phyloP scores from a whole-genome alignment of 1,284 basidiomycete species.

The Boletellus sp. region DNA sequence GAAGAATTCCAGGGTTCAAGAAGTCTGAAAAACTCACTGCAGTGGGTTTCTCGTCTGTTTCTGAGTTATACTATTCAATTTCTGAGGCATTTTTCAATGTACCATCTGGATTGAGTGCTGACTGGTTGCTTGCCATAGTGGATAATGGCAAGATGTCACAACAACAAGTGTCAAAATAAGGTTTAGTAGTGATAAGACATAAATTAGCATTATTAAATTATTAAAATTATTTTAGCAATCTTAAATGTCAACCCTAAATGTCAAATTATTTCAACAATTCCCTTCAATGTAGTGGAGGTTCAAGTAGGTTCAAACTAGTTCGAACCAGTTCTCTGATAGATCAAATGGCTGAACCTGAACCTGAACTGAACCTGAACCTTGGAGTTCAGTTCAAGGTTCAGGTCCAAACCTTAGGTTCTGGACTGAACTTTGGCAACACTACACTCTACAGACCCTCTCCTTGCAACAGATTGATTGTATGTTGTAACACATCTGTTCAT shows the following conservation, averaged over 20 bases:
- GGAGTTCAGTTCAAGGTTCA: neutral
- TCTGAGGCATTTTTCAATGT: neutral
- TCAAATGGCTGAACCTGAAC: too few relatives aligned
- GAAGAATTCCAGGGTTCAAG: too few relatives aligned
- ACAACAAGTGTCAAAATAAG: too few relatives aligned
- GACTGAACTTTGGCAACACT: neutral
- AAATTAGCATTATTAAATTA: too few relatives aligned
- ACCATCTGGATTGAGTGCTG: neutral
- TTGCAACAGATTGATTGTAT: constrained; percentile 7
- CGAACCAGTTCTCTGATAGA: neutral
- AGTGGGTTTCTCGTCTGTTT: neutral
- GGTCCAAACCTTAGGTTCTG: neutral
- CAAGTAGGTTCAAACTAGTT: neutral
- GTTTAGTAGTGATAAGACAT: too few relatives aligned
- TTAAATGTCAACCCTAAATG: too few relatives aligned
- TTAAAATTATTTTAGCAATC: too few relatives aligned
- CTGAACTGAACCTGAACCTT: neutral
- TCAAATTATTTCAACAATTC: too few relatives aligned
- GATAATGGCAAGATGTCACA: too few relatives aligned
- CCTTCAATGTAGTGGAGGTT: too few relatives aligned
- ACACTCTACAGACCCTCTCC: constrained; percentile 10
- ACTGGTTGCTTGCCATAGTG: neutral
- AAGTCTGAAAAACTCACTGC: too few relatives aligned
- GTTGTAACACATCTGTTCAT: neutral
- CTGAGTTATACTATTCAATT: neutral